Conservation (phyloP, 768 basidiomycete species). For the Leccinum boreale region DNA sequence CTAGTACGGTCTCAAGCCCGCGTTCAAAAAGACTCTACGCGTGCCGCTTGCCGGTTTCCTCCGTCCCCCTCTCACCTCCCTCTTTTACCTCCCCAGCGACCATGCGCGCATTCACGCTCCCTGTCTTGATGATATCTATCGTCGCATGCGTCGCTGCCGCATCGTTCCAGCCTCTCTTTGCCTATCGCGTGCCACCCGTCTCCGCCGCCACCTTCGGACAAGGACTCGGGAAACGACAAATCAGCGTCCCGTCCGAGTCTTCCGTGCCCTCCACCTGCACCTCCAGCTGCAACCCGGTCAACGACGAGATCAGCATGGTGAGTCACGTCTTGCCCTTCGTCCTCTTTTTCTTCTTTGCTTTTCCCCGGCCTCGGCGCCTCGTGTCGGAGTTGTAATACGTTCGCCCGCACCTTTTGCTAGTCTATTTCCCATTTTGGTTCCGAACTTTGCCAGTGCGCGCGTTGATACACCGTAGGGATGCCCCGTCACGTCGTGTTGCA, state of each 20-base stretch:
- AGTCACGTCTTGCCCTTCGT: neutral
- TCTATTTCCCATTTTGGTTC: neutral
- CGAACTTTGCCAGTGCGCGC: neutral
- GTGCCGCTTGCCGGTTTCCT: neutral
- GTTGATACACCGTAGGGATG: slow-evolving; percentile 24
- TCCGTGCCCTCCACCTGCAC: slow-evolving; percentile 24
- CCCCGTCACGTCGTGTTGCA: slow-evolving; percentile 37
- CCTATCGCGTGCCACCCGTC: neutral
- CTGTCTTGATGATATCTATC: slow-evolving; percentile 1
- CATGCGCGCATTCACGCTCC: slow-evolving; percentile 12
- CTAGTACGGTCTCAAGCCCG: no score
- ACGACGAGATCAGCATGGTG: slow-evolving; percentile 23
- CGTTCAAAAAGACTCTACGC: neutral
- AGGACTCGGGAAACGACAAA: slow-evolving; percentile 13
- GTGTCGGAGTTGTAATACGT: slow-evolving; percentile 6
- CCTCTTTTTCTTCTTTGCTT: neutral
- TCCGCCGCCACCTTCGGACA: slow-evolving; percentile 1
- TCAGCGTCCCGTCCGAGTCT: slow-evolving; percentile 8
- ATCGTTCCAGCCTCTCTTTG: slow-evolving; percentile 1
- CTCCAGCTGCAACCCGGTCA: slow-evolving; percentile 22
- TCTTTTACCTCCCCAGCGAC: neutral
- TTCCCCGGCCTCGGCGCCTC: neutral
- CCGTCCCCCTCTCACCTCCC: slow-evolving; percentile 1
- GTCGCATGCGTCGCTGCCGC: slow-evolving; percentile 1
- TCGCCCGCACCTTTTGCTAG: neutral